These are phyloP conservation scores for Aspergillus bombycis DNA, from an alignment of 2,329 filamentous ascomycete genomes.

Conservation along the genomic window DNA sequence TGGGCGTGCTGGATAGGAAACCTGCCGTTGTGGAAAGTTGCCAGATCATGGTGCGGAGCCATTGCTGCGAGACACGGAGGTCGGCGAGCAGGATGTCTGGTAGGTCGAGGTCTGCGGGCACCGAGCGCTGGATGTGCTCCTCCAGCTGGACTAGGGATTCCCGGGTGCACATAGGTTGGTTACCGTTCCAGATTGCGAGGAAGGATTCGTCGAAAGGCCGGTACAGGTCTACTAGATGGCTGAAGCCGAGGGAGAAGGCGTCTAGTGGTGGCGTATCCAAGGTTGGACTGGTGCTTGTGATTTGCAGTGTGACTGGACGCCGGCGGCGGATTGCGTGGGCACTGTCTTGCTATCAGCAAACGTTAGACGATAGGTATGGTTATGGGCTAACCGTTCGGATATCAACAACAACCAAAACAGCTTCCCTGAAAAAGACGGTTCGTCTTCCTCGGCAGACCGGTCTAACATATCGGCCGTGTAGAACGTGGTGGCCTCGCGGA, in stretches of 20 bases:
- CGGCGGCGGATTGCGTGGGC: conserved; percentile 67
- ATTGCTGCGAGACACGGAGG: conserved; percentile 68
- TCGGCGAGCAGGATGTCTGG: conserved; percentile 70
- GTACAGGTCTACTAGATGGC: conserved; percentile 64
- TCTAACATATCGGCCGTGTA: conserved; percentile 55
- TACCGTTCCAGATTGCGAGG: conserved; percentile 66
- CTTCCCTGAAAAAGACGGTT: conserved; percentile 43
- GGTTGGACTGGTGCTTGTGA: conserved; percentile 58
- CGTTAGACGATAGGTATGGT: no score
- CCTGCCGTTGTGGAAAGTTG: conserved; percentile 69
- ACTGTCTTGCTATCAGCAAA: conserved; percentile 39
- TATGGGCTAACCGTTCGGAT: conserved; percentile 59
- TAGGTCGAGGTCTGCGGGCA: conserved; percentile 57
- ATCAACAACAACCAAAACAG: conserved; percentile 70
- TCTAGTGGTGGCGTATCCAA: conserved; percentile 53
- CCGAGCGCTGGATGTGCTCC: conserved; percentile 54
- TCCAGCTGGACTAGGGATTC: conserved; percentile 53
- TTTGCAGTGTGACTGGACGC: conserved; percentile 64
- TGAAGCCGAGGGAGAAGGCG: conserved; percentile 61
- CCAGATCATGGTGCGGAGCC: conserved; percentile 73
- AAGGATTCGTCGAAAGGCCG: conserved; percentile 66
- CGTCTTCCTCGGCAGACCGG: conserved; percentile 52
- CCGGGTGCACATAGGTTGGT: conserved; percentile 46
- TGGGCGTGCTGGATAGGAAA: conserved; percentile 63
- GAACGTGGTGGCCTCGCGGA: conserved; percentile 72